Percentiles rank a stretch among this genome's conserved stretches.
Evolutionary conservation across 305 asterid genomes (phyloP).

Genomic region (Coffea humblotiana): DNA sequence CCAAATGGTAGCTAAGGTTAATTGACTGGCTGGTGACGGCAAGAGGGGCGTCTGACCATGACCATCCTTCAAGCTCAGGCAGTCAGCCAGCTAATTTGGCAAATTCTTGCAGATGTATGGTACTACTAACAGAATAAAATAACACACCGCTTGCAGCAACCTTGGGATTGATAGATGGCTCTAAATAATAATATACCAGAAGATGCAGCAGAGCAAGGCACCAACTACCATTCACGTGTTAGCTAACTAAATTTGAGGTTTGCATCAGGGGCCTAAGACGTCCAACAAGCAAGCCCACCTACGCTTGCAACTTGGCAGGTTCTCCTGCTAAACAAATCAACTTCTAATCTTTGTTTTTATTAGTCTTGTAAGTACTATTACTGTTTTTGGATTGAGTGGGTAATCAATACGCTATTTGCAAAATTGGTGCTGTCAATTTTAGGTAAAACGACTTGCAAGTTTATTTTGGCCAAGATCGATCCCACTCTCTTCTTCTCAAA

Average conservation of each 20-base stretch:
- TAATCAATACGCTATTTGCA: too few species aligned
- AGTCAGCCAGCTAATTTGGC: not conserved
- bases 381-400: not conserved
- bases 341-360: not conserved
- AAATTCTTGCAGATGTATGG: not conserved
- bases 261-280: not conserved
- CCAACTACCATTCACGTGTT: constrained; percentile 10
- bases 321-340: not conserved
- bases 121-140: too few species aligned
- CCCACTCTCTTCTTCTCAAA: too few species aligned
- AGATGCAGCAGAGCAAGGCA: not conserved
- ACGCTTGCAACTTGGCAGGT: not conserved
- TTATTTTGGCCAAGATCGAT: too few species aligned
- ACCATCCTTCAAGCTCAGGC: not conserved
- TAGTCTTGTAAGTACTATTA: too few species aligned
- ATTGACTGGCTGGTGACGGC: constrained; percentile 13
- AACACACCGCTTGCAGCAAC: not conserved
- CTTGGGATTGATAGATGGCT: not conserved
- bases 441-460: too few species aligned
- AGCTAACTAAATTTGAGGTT: not conserved
- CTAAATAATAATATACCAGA: not conserved
- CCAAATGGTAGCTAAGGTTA: not conserved
- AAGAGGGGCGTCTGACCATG: not conserved
- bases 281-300: not conserved
- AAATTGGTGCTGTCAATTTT: too few species aligned